phyloP scores from a whole-genome alignment of 2,329 filamentous ascomycete genomes.

The Epicoccum sorghinum region DNA sequence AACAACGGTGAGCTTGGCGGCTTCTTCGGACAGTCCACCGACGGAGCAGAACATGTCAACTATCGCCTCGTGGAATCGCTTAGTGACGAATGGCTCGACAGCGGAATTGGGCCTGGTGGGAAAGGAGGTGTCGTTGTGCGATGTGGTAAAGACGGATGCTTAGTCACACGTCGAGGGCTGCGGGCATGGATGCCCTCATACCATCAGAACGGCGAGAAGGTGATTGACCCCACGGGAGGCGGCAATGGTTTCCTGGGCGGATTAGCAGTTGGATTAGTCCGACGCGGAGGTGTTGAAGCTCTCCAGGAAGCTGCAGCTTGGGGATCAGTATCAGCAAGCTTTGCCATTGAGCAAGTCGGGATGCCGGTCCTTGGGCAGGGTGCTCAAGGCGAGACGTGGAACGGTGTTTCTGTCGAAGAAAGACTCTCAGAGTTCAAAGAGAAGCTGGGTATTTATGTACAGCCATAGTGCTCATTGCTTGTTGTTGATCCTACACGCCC shows the following conservation, averaged over 20 bases:
- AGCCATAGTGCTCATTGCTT: conserved; percentile 36
- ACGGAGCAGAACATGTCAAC: conserved; percentile 44
- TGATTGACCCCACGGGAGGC: conserved; percentile 92
- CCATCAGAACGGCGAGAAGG: conserved; percentile 61
- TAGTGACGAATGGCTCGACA: conserved; percentile 44
- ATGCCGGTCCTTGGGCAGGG: conserved; percentile 64
- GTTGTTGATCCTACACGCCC: conserved; percentile 1
- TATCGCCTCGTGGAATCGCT: conserved; percentile 50
- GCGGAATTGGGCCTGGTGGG: conserved; percentile 43
- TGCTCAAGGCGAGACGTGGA: conserved; percentile 54
- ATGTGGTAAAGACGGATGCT: conserved; percentile 74
- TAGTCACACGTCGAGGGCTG: conserved; percentile 50
- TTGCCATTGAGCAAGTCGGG: conserved; percentile 93
- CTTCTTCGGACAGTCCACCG: conserved; percentile 69
- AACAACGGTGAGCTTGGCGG: conserved; percentile 89
- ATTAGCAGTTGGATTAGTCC: conserved; percentile 61
- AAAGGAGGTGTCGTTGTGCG: conserved; percentile 69
- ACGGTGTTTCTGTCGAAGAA: conserved; percentile 51
- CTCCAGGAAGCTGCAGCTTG: conserved; percentile 76
- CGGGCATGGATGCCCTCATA: conserved; percentile 78
- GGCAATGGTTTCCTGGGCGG: conserved; percentile 86
- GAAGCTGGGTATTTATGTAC: conserved; percentile 47
- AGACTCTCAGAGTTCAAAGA: conserved; percentile 51
- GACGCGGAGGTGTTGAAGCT: conserved; percentile 51
- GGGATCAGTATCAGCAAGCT: conserved; percentile 84